Percentiles rank a stretch among this genome's conserved stretches.
These are phyloP conservation scores for Bathelium albidoporum DNA, from an alignment of 495 filamentous ascomycete species.

Conservation along the genomic window DNA sequence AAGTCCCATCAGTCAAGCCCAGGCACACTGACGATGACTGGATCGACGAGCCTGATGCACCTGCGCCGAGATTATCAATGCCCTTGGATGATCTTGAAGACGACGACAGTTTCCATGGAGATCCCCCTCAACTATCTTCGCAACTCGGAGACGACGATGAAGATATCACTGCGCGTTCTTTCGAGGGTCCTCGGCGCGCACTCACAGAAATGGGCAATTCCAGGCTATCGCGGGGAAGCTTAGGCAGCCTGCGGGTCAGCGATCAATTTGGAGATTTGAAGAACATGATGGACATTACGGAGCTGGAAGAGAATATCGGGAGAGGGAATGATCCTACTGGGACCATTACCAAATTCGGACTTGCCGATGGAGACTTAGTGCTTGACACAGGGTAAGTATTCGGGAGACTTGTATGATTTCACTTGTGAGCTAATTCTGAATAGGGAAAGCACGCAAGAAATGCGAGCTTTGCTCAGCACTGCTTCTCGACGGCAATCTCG, in stretches of 20 bases:
- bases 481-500: constrained; percentile 15
- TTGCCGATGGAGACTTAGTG: neutral
- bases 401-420: too few species aligned
- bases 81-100: constrained; percentile 56
- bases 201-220: constrained; percentile 28
- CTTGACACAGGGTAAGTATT: constrained; percentile 11
- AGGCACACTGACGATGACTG: constrained; percentile 43
- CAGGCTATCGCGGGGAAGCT: constrained; percentile 43
- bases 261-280: constrained; percentile 48
- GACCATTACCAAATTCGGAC: constrained; percentile 9
- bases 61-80: constrained; percentile 57
- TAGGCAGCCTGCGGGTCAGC: constrained; percentile 48
- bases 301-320: constrained; percentile 33
- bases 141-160: constrained; percentile 45
- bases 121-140: constrained; percentile 57
- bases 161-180: constrained; percentile 49
- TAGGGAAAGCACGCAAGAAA: constrained; percentile 22
- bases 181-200: constrained; percentile 59
- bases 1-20: constrained; percentile 20
- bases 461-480: constrained; percentile 18
- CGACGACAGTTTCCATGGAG: constrained; percentile 30
- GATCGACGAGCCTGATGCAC: constrained; percentile 55
- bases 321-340: constrained; percentile 33
- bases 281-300: constrained; percentile 37
- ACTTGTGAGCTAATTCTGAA: neutral